Conservation (phyloP, 2,329 filamentous ascomycete genomes). For the Blumeria hordei region DNA sequence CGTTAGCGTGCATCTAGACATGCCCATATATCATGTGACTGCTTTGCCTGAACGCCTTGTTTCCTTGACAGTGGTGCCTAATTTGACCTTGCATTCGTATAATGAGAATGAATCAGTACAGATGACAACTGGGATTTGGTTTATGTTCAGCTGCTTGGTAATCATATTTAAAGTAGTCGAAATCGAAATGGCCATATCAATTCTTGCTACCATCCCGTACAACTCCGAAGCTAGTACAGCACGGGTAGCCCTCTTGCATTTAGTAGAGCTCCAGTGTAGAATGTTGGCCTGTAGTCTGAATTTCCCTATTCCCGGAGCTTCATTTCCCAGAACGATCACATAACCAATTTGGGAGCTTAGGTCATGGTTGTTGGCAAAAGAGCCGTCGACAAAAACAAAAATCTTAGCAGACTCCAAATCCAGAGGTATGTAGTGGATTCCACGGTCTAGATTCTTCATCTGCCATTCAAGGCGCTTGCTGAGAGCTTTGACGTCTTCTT, state of each 20-base stretch:
- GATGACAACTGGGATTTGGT: conserved; percentile 1
- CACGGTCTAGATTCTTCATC: background rate
- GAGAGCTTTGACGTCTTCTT: background rate
- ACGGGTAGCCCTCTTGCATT: conserved; percentile 2
- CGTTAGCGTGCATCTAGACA: too few species aligned
- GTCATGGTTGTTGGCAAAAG: background rate
- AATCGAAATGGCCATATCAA: conserved; percentile 2
- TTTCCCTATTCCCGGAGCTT: background rate
- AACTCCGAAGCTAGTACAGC: conserved; percentile 4
- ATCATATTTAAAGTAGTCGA: conserved; percentile 1
- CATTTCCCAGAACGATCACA: background rate
- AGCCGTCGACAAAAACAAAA: background rate
- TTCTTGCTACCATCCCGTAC: conserved; percentile 3
- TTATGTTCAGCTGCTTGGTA: background rate
- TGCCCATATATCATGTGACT: too few species aligned
- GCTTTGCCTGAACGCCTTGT: too few species aligned
- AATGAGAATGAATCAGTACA: conserved; percentile 1
- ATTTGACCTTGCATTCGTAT: conserved; percentile 3
- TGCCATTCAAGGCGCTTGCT: background rate
- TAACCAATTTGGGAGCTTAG: background rate
- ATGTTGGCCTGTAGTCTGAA: background rate
- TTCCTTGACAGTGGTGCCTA: too few species aligned
- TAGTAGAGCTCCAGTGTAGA: background rate
- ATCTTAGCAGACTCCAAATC: background rate
- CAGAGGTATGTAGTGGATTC: background rate